Conservation (phyloP, 2,329 filamentous ascomycete genomes). For the Dactylonectria macrodidyma region DNA sequence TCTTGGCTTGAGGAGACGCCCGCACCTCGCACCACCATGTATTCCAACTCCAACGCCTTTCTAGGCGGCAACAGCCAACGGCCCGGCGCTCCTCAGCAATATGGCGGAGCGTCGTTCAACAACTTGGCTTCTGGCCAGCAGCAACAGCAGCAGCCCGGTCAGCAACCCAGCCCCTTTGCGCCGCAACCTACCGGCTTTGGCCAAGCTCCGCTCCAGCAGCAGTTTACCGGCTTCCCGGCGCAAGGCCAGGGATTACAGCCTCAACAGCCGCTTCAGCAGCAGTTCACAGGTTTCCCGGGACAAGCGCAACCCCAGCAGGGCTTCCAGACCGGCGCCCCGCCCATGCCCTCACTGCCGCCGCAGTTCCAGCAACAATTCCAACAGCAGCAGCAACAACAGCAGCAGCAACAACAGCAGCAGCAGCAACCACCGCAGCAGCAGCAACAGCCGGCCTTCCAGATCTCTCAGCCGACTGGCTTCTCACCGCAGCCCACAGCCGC, state of each 20-base stretch:
- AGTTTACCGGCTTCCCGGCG: slow-evolving; percentile 73
- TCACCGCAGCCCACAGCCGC: slow-evolving; percentile 65
- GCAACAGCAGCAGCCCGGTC: slow-evolving; percentile 61
- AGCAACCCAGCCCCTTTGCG: slow-evolving; percentile 69
- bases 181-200: slow-evolving; percentile 74
- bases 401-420: slow-evolving; percentile 65
- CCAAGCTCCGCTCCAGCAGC: slow-evolving; percentile 66
- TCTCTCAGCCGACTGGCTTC: slow-evolving; percentile 63
- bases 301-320: slow-evolving; percentile 69
- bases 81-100: slow-evolving; percentile 71
- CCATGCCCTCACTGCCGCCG: slow-evolving; percentile 71
- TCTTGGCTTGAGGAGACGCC: slow-evolving; percentile 26
- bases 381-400: slow-evolving; percentile 67
- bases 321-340: slow-evolving; percentile 73
- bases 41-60: slow-evolving; percentile 89
- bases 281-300: slow-evolving; percentile 76
- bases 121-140: slow-evolving; percentile 60
- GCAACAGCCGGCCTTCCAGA: slow-evolving; percentile 58
- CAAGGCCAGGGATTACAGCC: slow-evolving; percentile 69
- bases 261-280: slow-evolving; percentile 74
- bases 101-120: slow-evolving; percentile 62
- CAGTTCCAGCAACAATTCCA: slow-evolving; percentile 74
- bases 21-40: slow-evolving; percentile 72
- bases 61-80: slow-evolving; percentile 84
- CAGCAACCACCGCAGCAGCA: slow-evolving; percentile 66